A percentile compares a stretch with the other conserved stretches of the same genome.
Evolutionary conservation across 352 stramenopile genomes (phyloP).

Genomic region (Globisporangium radiosum): DNA sequence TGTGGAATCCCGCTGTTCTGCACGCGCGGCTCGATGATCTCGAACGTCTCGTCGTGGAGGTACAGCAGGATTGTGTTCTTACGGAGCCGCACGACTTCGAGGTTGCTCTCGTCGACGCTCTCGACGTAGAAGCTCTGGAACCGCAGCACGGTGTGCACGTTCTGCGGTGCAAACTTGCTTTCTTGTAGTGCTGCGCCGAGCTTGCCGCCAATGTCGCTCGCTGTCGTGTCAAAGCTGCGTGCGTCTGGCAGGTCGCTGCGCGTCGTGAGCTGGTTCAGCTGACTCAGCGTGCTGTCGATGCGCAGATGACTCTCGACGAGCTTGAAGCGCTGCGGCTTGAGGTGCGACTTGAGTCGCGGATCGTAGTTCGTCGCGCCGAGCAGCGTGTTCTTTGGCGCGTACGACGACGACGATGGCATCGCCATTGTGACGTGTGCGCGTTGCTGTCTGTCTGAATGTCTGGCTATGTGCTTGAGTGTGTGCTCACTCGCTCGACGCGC

Average conservation of each 20-base stretch:
- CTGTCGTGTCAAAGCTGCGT: conserved; percentile 51
- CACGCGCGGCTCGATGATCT: conserved; percentile 81
- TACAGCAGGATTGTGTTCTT: conserved; percentile 80
- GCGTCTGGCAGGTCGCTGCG: conserved; percentile 48
- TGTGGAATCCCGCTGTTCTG: conserved; percentile 84
- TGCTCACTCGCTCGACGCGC: no score
- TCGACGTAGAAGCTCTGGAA: conserved; percentile 88
- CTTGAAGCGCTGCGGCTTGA: conserved; percentile 82
- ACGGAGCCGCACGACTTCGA: conserved; percentile 66
- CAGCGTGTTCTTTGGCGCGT: conserved; percentile 62
- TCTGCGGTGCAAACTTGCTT: conserved; percentile 79
- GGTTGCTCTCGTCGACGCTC: conserved; percentile 72
- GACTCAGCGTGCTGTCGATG: conserved; percentile 54
- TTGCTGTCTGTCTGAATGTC: no score
- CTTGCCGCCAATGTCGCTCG: conserved; percentile 57
- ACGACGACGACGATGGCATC: conserved; percentile 20
- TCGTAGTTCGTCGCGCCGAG: conserved; percentile 72
- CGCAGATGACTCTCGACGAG: conserved; percentile 48
- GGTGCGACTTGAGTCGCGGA: conserved; percentile 49
- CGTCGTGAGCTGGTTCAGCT: conserved; percentile 55
- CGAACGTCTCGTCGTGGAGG: conserved; percentile 81
- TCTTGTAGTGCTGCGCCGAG: conserved; percentile 25
- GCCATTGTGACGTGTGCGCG: no score
- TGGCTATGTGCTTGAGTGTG: no score
- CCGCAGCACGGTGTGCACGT: conserved; percentile 70